Evolutionary conservation across 306 rosid genomes (phyloP).

Genomic region (Malus orientalis): DNA sequence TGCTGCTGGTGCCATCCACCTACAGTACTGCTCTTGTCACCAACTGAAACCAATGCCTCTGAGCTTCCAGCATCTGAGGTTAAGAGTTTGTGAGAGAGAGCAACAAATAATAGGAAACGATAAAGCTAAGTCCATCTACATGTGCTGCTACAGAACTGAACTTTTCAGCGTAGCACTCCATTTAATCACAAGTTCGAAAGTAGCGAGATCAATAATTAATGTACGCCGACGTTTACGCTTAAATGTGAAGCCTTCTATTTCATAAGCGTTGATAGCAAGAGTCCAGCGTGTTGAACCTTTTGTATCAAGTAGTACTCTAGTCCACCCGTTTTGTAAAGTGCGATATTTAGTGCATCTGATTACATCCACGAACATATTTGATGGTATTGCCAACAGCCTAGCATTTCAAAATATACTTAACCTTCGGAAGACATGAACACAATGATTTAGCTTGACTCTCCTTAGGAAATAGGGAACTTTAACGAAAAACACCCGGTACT

Average conservation of each 20-base stretch:
- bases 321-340: too few relatives aligned
- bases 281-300: slow-evolving; percentile 81
- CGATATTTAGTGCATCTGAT: too few relatives aligned
- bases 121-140: not conserved
- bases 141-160: not conserved
- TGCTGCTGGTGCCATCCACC: slow-evolving; percentile 59
- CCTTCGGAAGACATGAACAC: too few relatives aligned
- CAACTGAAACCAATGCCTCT: slow-evolving; percentile 50
- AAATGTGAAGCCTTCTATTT: slow-evolving; percentile 64
- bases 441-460: too few relatives aligned
- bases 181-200: not conserved
- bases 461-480: too few relatives aligned
- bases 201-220: not conserved
- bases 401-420: too few relatives aligned
- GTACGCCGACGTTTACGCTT: slow-evolving; percentile 29
- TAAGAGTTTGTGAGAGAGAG: not conserved
- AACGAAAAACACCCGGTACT: too few relatives aligned
- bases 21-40: slow-evolving; percentile 29
- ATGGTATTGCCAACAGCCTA: too few relatives aligned
- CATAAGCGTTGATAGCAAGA: slow-evolving; percentile 68
- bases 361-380: too few relatives aligned
- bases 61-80: slow-evolving; percentile 35
- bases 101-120: not conserved
- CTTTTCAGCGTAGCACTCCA: not conserved
- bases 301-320: slow-evolving; percentile 47